Evolutionary conservation across 257 asterid species (phyloP).

Genomic region (Solanum gandarillasii): DNA sequence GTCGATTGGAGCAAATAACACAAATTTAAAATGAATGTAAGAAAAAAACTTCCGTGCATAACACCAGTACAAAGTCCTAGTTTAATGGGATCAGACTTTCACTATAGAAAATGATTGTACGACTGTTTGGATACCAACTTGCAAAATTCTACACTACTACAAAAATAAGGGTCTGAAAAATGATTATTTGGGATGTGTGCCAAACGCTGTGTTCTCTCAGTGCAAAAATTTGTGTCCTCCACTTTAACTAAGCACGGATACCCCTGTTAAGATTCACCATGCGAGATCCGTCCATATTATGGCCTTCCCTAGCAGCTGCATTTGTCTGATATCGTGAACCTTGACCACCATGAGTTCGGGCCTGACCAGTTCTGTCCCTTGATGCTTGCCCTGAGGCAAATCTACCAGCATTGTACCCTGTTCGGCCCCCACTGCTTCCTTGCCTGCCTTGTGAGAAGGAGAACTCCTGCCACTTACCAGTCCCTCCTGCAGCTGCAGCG

Average conservation of each 20-base stretch:
- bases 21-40: neutral
- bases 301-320: conserved; percentile 42
- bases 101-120: neutral
- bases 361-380: conserved; percentile 42
- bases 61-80: neutral
- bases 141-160: neutral
- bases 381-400: conserved; percentile 14
- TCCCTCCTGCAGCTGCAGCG: conserved; percentile 18
- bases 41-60: neutral
- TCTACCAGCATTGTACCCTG: conserved; percentile 34
- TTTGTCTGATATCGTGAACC: conserved; percentile 38
- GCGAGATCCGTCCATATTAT: conserved; percentile 53
- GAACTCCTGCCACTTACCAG: conserved; percentile 81
- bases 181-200: neutral
- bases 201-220: neutral
- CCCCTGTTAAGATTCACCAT: conserved; percentile 89
- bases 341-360: conserved; percentile 30
- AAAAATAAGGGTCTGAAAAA: neutral
- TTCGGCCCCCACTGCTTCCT: conserved; percentile 52
- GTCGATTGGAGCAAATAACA: neutral
- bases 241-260: conserved; percentile 23
- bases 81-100: neutral
- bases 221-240: neutral
- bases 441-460: conserved; percentile 58
- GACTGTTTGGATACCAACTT: neutral